These are phyloP conservation scores for Ophiobolus disseminans DNA, from an alignment of 2,329 filamentous ascomycete genomes.

Conservation along the genomic window DNA sequence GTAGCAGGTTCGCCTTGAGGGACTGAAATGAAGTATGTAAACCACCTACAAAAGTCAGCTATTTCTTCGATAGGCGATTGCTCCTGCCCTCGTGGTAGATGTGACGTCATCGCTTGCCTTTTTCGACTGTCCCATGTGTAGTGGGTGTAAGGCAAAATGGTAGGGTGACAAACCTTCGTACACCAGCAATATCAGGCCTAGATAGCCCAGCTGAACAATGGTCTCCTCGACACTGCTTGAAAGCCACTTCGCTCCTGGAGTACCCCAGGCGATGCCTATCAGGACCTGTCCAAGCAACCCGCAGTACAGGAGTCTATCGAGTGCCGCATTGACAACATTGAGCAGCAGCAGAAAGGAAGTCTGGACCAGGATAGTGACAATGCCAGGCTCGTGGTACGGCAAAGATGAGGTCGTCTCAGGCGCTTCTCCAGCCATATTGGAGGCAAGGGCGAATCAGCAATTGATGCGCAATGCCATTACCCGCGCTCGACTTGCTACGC, in stretches of 20 bases:
- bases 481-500: neutral
- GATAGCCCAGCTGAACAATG: slow-evolving; percentile 72
- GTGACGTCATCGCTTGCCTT: slow-evolving; percentile 11
- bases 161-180: slow-evolving; percentile 63
- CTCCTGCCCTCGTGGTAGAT: neutral
- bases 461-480: neutral
- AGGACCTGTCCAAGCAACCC: slow-evolving; percentile 76
- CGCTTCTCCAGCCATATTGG: slow-evolving; percentile 29
- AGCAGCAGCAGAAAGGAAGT: slow-evolving; percentile 69
- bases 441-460: slow-evolving; percentile 17
- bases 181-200: slow-evolving; percentile 75
- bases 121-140: too few species aligned
- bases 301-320: slow-evolving; percentile 70
- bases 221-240: slow-evolving; percentile 58
- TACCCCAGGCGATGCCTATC: slow-evolving; percentile 73
- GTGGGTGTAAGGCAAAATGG: too few species aligned
- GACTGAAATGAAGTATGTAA: slow-evolving; percentile 62
- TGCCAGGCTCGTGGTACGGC: slow-evolving; percentile 69
- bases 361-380: slow-evolving; percentile 65
- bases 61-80: neutral
- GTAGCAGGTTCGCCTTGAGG: slow-evolving; percentile 65
- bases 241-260: slow-evolving; percentile 69
- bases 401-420: slow-evolving; percentile 41
- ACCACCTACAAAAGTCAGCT: slow-evolving; percentile 58
- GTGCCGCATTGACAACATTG: slow-evolving; percentile 63